Evolutionary conservation across 345 rosid species (phyloP).

Genomic region (Camelina hispida): DNA sequence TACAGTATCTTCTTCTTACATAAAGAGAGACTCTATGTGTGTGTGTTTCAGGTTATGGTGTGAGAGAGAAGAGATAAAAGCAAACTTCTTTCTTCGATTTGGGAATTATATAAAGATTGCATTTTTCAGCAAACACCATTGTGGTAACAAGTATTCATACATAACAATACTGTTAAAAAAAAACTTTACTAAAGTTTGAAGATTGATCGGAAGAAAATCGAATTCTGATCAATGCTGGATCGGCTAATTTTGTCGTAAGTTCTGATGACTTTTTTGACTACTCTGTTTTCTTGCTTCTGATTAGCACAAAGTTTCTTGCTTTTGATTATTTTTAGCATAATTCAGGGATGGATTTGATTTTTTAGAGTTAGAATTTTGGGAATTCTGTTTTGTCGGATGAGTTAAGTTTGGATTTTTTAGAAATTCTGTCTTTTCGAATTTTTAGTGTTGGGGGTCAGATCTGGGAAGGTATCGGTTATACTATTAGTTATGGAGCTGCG

Average conservation of each 20-base stretch:
- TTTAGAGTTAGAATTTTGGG: neutral
- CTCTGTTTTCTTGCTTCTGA: neutral
- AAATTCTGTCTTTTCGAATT: neutral
- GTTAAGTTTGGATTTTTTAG: neutral
- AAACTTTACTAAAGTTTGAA: no score
- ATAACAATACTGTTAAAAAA: neutral
- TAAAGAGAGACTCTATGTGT: neutral
- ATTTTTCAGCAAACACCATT: constrained; percentile 17
- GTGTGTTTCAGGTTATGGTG: neutral
- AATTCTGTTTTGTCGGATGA: constrained; percentile 3
- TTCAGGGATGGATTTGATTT: neutral
- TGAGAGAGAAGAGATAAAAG: constrained; percentile 19
- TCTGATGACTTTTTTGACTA: neutral
- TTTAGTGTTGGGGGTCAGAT: constrained; percentile 33
- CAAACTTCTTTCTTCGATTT: constrained; percentile 20
- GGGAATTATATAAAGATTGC: neutral
- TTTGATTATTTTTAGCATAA: constrained; percentile 14
- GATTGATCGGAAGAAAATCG: no score
- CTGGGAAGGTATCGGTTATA: constrained; percentile 25
- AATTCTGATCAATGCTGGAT: constrained; percentile 26
- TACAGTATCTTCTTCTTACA: constrained; percentile 2
- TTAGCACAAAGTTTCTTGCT: constrained; percentile 7
- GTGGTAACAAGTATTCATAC: constrained; percentile 20
- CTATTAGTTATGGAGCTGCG: neutral
- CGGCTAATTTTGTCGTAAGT: constrained; percentile 21